Evolutionary conservation across 2,329 filamentous ascomycete species (phyloP).

Genomic region (Hypoxylon sp.): DNA sequence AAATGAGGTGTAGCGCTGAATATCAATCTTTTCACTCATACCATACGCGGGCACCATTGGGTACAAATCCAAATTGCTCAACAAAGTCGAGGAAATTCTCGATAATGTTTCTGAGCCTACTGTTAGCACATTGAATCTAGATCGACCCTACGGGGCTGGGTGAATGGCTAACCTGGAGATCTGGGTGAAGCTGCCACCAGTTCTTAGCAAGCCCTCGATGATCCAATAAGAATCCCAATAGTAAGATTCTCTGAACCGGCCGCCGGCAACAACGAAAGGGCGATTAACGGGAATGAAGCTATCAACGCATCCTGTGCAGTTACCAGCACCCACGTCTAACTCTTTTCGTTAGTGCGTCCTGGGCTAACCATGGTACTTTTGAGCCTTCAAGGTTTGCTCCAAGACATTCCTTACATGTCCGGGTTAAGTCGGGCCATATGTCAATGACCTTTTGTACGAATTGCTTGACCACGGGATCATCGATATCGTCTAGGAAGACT

Average conservation of each 20-base stretch:
- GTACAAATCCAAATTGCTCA: constrained; percentile 75
- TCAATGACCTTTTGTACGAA: constrained; percentile 76
- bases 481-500: constrained; percentile 69
- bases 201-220: constrained; percentile 75
- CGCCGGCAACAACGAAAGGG: constrained; percentile 79
- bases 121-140: constrained; percentile 3
- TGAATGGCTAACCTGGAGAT: constrained; percentile 64
- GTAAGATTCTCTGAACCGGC: constrained; percentile 79
- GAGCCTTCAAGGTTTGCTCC: too few relatives aligned
- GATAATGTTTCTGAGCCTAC: constrained; percentile 68
- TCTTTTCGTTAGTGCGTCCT: constrained; percentile 5
- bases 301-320: constrained; percentile 72
- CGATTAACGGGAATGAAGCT: constrained; percentile 77
- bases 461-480: constrained; percentile 71
- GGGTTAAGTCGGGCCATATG: constrained; percentile 78
- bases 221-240: constrained; percentile 83
- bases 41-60: constrained; percentile 75
- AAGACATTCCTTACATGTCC: constrained; percentile 59
- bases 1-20: background rate
- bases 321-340: constrained; percentile 62
- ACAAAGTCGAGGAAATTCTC: constrained; percentile 79
- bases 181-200: constrained; percentile 72
- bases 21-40: constrained; percentile 18
- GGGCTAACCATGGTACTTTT: background rate
- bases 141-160: background rate